Evolutionary conservation across 2,329 filamentous ascomycete genomes (phyloP).

Genomic region (Xylariomycetidae sp.): DNA sequence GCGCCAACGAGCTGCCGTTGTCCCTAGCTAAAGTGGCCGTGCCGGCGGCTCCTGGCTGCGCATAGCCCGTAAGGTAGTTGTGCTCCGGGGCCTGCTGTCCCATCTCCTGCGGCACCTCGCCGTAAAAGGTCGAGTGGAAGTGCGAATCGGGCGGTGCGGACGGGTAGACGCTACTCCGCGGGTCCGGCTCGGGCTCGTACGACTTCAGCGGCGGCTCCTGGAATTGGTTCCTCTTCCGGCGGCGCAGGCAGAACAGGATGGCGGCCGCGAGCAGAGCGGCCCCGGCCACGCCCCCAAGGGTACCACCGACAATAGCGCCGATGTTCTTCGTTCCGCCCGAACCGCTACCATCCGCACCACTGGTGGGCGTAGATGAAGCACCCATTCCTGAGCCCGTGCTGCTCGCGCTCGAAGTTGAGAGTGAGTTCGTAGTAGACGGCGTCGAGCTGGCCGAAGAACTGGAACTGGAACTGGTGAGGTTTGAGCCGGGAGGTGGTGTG

Average conservation of each 20-base stretch:
- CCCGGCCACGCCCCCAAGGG: slow-evolving; percentile 21
- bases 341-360: no score
- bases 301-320: slow-evolving; percentile 25
- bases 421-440: neutral
- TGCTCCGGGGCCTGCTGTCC: slow-evolving; percentile 10
- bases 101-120: slow-evolving; percentile 24
- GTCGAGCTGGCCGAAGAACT: slow-evolving; percentile 1
- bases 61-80: neutral
- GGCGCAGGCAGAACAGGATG: slow-evolving; percentile 19
- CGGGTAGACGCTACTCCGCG: slow-evolving; percentile 16
- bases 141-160: slow-evolving; percentile 21
- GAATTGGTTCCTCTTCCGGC: slow-evolving; percentile 12
- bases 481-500: slow-evolving; percentile 8
- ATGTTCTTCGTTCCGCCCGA: slow-evolving; percentile 8
- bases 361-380: slow-evolving; percentile 13
- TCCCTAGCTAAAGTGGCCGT: slow-evolving; percentile 6
- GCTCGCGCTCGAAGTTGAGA: slow-evolving; percentile 8
- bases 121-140: slow-evolving; percentile 24
- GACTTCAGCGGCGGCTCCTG: slow-evolving; percentile 10
- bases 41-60: slow-evolving; percentile 7
- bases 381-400: slow-evolving; percentile 7
- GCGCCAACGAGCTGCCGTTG: slow-evolving; percentile 7
- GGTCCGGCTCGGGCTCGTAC: slow-evolving; percentile 2
- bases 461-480: slow-evolving; percentile 3
- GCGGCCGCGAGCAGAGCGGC: slow-evolving; percentile 19